phyloP scores from a whole-genome alignment of 2,329 filamentous ascomycete species.

The Rutstroemia sp. region DNA sequence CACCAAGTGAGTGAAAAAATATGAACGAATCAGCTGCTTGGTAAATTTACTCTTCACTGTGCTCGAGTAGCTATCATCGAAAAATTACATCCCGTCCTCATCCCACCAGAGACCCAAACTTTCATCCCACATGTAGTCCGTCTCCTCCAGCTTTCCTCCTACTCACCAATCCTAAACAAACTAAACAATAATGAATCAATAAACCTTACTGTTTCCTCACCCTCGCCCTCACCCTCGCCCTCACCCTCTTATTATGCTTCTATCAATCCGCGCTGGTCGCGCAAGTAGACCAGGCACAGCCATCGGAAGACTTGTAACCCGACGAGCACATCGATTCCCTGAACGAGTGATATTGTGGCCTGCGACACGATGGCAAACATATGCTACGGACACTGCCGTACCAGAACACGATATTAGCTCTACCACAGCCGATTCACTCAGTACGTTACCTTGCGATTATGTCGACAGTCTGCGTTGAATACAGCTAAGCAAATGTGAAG shows the following conservation, averaged over 20 bases:
- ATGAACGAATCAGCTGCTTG: too few relatives aligned
- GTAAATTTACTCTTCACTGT: too few relatives aligned
- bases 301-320: slow-evolving; percentile 46
- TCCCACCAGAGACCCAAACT: too few relatives aligned
- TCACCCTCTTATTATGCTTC: slow-evolving; percentile 22
- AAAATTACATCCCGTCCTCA: too few relatives aligned
- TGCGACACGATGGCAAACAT: slow-evolving; percentile 31
- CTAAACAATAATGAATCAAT: slow-evolving; percentile 19
- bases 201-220: background rate
- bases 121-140: too few relatives aligned
- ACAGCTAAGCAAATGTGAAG: slow-evolving; percentile 16
- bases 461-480: background rate
- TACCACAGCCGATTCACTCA: background rate
- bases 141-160: too few relatives aligned
- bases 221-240: background rate
- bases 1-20: too few relatives aligned
- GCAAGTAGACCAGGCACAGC: slow-evolving; percentile 30
- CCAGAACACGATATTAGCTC: slow-evolving; percentile 3
- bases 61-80: too few relatives aligned
- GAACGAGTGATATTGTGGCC: slow-evolving; percentile 20
- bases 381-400: background rate
- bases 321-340: slow-evolving; percentile 34
- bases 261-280: slow-evolving; percentile 25
- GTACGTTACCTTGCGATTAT: background rate
- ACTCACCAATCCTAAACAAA: too few relatives aligned